Evolutionary conservation across 192 early-diverging fungal genomes (phyloP).

Genomic region (Coemansia asiatica): DNA sequence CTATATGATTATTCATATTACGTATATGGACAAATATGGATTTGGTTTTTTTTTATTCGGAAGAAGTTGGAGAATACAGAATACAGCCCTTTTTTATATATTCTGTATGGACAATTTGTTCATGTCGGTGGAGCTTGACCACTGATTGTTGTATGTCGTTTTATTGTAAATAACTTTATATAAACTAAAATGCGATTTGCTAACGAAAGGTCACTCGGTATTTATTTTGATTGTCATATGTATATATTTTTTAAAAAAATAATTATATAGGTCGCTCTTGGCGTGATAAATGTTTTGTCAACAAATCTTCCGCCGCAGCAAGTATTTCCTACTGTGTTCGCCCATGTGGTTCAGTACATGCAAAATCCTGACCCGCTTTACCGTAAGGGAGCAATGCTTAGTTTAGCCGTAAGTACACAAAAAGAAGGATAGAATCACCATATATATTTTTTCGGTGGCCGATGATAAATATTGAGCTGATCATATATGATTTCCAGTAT

Average conservation of each 20-base stretch:
- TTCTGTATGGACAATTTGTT: no score
- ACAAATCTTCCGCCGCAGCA: conserved; percentile 84
- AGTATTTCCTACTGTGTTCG: conserved; percentile 78
- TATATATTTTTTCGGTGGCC: neutral
- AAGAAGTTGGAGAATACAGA: no score
- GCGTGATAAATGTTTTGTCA: conserved; percentile 75
- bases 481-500: no score
- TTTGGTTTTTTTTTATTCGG: no score
- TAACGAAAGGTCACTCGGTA: conserved; percentile 1
- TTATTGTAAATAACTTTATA: no score
- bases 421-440: neutral
- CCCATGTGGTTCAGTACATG: conserved; percentile 75
- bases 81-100: no score
- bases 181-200: no score
- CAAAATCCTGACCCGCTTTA: conserved; percentile 70
- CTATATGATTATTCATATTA: no score
- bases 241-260: conserved; percentile 3
- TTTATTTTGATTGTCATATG: conserved; percentile 52
- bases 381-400: conserved; percentile 87
- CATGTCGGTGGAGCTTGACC: no score
- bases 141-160: no score
- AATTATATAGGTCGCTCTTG: conserved; percentile 56
- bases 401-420: conserved; percentile 64
- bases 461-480: no score
- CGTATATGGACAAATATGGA: no score